These are phyloP conservation scores for Nannochloropsis gaditana DNA, from an alignment of 108 stramenopile species.

Conservation along the genomic window DNA sequence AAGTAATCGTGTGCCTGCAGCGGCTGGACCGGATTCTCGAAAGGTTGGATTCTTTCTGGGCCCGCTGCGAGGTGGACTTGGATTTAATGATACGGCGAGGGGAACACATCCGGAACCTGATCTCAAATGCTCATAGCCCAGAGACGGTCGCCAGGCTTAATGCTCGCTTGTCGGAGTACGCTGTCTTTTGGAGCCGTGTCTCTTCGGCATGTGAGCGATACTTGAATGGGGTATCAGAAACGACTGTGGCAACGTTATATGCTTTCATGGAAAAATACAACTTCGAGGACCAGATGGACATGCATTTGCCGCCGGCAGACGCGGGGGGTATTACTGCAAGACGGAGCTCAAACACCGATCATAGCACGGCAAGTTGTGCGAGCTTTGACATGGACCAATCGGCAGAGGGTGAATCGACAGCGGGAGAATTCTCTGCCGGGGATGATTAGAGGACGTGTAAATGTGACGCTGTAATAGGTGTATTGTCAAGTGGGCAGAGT, in stretches of 20 bases:
- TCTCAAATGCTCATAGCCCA: neutral
- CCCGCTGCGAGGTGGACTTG: neutral
- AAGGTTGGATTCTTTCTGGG: constrained; percentile 8
- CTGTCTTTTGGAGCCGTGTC: neutral
- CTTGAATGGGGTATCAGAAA: neutral
- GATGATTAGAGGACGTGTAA: neutral
- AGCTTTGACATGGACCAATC: neutral
- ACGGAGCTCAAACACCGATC: neutral
- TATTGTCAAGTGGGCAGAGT: neutral
- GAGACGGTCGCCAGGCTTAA: neutral
- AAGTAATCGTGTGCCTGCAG: constrained; percentile 14
- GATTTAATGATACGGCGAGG: neutral
- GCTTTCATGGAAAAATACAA: neutral
- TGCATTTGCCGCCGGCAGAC: neutral
- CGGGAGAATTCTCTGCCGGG: neutral
- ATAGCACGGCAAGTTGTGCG: neutral
- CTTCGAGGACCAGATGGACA: neutral
- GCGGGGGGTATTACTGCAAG: neutral
- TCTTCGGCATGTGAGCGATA: constrained; percentile 14
- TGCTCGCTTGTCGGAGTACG: neutral
- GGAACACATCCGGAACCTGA: constrained; percentile 17
- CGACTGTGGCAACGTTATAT: constrained; percentile 11
- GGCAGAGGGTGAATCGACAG: neutral
- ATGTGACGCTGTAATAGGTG: neutral
- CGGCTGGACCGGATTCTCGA: neutral